These are phyloP conservation scores for Aspergillus amoenus DNA, from an alignment of 2,329 filamentous ascomycete species.

Conservation along the genomic window DNA sequence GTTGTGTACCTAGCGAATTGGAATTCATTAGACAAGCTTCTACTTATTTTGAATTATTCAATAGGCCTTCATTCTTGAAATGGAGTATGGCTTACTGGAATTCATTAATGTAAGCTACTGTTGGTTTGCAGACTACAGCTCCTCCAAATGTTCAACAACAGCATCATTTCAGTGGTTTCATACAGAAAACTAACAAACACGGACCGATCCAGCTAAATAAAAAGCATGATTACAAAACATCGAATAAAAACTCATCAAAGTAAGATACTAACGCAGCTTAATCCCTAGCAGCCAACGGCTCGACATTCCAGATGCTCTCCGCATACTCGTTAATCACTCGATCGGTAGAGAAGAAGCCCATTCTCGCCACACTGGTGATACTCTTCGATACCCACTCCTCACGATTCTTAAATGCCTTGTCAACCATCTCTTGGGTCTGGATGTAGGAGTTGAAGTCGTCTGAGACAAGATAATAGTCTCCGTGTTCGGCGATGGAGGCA, in stretches of 20 bases:
- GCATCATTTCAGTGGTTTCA: too few species aligned
- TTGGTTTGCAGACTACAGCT: background rate
- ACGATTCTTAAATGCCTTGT: slow-evolving; percentile 87
- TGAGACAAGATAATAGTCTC: slow-evolving; percentile 96
- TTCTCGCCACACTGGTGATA: slow-evolving; percentile 82
- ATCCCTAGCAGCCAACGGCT: slow-evolving; percentile 63
- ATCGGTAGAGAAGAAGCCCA: slow-evolving; percentile 97
- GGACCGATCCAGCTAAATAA: background rate
- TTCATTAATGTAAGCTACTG: background rate
- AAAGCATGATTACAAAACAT: too few species aligned
- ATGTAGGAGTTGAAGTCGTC: slow-evolving; percentile 97
- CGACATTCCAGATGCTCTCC: slow-evolving; percentile 94
- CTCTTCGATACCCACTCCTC: slow-evolving; percentile 90
- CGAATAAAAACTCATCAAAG: background rate
- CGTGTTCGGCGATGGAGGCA: slow-evolving; percentile 82
- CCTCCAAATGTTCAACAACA: background rate
- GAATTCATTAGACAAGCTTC: background rate
- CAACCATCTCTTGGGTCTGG: slow-evolving; percentile 85
- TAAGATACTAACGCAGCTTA: background rate
- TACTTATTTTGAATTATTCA: too few species aligned
- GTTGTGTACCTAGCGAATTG: background rate
- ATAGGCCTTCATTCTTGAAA: too few species aligned
- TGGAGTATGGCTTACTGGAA: too few species aligned
- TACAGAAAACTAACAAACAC: background rate
- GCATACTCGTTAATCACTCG: slow-evolving; percentile 97